These are phyloP conservation scores for Orobanche coerulescens DNA, from an alignment of 257 asterid genomes.

Conservation along the genomic window DNA sequence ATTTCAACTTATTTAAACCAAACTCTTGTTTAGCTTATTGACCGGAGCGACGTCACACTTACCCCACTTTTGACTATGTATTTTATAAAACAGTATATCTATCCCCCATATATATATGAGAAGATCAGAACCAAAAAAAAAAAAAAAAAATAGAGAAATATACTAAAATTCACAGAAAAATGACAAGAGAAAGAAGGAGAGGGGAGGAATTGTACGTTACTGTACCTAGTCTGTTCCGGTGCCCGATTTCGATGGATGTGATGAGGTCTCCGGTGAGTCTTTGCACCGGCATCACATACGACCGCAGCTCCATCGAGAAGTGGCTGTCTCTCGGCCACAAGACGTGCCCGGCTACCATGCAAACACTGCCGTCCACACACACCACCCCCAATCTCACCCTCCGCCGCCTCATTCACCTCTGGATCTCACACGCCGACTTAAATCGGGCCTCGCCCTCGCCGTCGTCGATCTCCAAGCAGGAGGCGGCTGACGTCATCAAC, in stretches of 20 bases:
- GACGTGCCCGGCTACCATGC: slow-evolving; percentile 95
- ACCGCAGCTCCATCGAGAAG: slow-evolving; percentile 70
- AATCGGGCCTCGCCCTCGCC: slow-evolving; percentile 20
- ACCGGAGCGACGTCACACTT: slow-evolving; percentile 39
- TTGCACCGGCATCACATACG: slow-evolving; percentile 94
- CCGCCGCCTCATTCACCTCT: slow-evolving; percentile 74
- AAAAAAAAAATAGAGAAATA: background rate
- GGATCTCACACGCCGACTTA: slow-evolving; percentile 51
- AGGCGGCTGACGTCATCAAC: slow-evolving; percentile 32
- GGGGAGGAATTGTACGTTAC: slow-evolving; percentile 50
- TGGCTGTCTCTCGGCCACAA: slow-evolving; percentile 89
- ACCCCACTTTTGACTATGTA: slow-evolving; percentile 25
- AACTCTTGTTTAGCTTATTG: slow-evolving; percentile 21
- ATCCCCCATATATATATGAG: slow-evolving; percentile 16
- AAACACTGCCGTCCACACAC: slow-evolving; percentile 56
- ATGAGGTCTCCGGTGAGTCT: slow-evolving; percentile 93
- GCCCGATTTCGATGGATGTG: slow-evolving; percentile 94
- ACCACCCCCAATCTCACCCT: slow-evolving; percentile 81
- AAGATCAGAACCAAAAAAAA: background rate
- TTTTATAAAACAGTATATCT: slow-evolving; percentile 24
- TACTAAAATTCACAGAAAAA: background rate
- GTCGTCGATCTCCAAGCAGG: slow-evolving; percentile 26
- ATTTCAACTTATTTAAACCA: background rate
- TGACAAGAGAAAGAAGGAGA: slow-evolving; percentile 41
- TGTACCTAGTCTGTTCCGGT: slow-evolving; percentile 70